Base-by-base conservation (phyloP, 139 green algal genomes). In the Volvox reticuliferus region DNA sequence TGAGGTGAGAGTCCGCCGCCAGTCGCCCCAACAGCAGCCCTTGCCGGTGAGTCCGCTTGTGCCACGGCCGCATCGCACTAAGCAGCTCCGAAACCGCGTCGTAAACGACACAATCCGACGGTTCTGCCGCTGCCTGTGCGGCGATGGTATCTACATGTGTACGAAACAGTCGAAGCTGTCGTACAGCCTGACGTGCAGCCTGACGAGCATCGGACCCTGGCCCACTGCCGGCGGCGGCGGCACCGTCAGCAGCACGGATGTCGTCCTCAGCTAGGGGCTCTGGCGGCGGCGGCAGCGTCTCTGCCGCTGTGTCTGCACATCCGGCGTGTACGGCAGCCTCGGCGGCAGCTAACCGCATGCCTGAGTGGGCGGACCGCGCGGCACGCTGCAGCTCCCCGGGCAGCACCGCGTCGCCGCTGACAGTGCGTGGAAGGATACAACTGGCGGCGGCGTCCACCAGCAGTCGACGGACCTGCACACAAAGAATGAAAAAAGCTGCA, bases 1-100 rank as follows among this genome's bases (percentile, higher is more conserved):
- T 71, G 69, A 89, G 69, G 68, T 89, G 36, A 36, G 85, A 79
- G 44, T 75, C 85, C 35, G 83, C 83, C 67, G 26, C 68, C 67
- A 1, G 13, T 24, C 36, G 55, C 9, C 24, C 36, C 26, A 18
- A 33, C 83, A 89, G 83, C 83, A 69, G 67, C 65, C 67, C 83
- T 35, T 17, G 5, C 68, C 16, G 24, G 3, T 33, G 35, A 3
- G 68, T 65, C 22, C 18, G 65, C 67, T 33, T 33, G 35, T 68
- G 36, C 83, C 83, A 89, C 22, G 83, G 37, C 24, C 83, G 83
- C 68, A 81, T 69, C 26, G 12, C 36, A 6, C 13, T 20, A 28
- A 80, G 67, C 68, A 81, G 36, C 36, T 63, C 67, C n/a, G n/a
- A 67, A 32, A 89, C 63, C 55, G 2, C 68, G 28, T 24, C 36